These are phyloP conservation scores for Yamagishiella unicocca DNA, from an alignment of 139 green algal genomes.

Conservation along the genomic window DNA sequence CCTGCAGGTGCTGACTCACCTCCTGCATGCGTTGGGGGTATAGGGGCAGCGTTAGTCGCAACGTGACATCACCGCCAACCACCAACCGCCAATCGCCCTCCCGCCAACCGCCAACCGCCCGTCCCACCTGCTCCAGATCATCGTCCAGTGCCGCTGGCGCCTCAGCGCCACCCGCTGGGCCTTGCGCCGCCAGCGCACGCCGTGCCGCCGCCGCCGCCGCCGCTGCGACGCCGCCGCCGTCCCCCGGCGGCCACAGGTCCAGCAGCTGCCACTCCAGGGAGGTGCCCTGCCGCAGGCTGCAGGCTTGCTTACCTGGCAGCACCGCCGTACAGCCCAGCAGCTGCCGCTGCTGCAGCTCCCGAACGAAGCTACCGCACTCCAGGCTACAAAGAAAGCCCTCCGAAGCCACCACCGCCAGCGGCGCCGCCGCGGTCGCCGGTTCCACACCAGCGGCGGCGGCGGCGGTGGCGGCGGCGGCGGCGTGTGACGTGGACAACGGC, in stretches of 20 bases:
- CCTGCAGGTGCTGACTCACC: background rate
- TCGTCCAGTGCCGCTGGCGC: background rate
- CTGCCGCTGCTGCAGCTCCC: background rate
- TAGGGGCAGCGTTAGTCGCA: no score
- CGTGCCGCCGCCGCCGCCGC: background rate
- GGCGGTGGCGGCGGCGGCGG: background rate
- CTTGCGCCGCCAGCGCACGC: no score
- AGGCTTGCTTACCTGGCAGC: background rate
- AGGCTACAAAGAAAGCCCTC: background rate
- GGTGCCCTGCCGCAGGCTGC: no score
- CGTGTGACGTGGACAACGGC: background rate
- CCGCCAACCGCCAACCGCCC: background rate
- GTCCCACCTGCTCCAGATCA: background rate
- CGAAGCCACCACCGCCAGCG: background rate
- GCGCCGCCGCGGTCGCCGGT: background rate
- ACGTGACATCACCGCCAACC: background rate
- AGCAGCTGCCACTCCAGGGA: conserved; percentile 27
- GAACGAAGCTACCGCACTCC: background rate
- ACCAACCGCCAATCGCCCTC: no score
- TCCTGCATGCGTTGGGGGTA: no score
- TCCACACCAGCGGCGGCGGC: background rate
- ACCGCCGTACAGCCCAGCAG: background rate
- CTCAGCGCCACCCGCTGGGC: background rate
- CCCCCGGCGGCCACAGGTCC: background rate
- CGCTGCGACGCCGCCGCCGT: background rate